These are phyloP conservation scores for Lachnellula occidentalis DNA, from an alignment of 2,329 filamentous ascomycete genomes.

Conservation along the genomic window DNA sequence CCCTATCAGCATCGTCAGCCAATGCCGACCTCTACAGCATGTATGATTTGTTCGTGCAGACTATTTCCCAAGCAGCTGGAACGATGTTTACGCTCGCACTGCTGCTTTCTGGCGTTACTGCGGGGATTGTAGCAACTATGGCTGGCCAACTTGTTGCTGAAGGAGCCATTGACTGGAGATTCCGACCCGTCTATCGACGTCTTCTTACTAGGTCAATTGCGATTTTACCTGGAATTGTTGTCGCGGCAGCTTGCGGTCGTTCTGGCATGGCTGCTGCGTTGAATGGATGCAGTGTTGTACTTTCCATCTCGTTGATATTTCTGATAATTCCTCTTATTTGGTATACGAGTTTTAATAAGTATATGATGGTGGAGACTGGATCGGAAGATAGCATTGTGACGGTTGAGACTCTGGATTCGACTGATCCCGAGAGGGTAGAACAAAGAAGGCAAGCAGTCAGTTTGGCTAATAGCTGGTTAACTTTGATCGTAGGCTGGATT, in stretches of 20 bases:
- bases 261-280: conserved; percentile 64
- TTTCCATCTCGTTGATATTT: conserved; percentile 77
- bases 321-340: conserved; percentile 74
- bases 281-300: conserved; percentile 68
- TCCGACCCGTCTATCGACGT: conserved; percentile 71
- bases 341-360: conserved; percentile 71
- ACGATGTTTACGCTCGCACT: conserved; percentile 76
- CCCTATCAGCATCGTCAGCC: conserved; percentile 59
- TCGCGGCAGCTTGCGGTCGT: conserved; percentile 69
- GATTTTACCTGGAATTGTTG: conserved; percentile 74
- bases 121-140: conserved; percentile 82
- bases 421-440: conserved; percentile 25
- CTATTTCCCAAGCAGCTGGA: conserved; percentile 65
- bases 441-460: conserved; percentile 19
- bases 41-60: conserved; percentile 60
- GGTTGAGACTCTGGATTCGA: neutral
- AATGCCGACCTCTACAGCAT: conserved; percentile 78
- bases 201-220: conserved; percentile 72
- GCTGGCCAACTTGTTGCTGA: conserved; percentile 83
- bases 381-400: conserved; percentile 9
- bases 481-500: conserved; percentile 47
- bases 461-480: conserved; percentile 67
- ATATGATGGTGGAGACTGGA: conserved; percentile 55
- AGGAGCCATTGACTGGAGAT: conserved; percentile 68
- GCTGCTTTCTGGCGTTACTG: conserved; percentile 71